These are phyloP conservation scores for Polychaeton citri DNA, from an alignment of 2,329 filamentous ascomycete species.

Conservation along the genomic window DNA sequence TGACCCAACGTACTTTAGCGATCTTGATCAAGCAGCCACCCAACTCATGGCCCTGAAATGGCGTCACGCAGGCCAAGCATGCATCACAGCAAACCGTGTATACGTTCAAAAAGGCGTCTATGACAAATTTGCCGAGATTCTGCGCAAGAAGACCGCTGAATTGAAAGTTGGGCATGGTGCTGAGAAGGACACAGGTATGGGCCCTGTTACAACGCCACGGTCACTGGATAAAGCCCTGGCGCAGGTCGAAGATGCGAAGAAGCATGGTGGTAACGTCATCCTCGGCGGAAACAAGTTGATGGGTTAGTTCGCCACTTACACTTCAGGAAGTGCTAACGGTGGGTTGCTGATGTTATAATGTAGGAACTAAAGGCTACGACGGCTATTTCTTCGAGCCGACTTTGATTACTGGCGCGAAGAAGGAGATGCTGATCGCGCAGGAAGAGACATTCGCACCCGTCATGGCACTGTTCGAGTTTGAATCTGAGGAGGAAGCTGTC, in stretches of 20 bases:
- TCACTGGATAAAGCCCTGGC: conserved; percentile 42
- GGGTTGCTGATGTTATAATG: too few relatives aligned
- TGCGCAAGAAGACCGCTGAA: conserved; percentile 38
- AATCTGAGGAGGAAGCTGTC: conserved; percentile 52
- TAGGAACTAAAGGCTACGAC: conserved; percentile 24
- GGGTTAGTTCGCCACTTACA: too few relatives aligned
- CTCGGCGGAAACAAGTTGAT: conserved; percentile 42
- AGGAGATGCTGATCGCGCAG: conserved; percentile 41
- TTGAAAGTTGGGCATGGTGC: conserved; percentile 51
- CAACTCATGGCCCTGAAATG: conserved; percentile 38
- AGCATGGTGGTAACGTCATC: conserved; percentile 49
- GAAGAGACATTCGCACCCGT: conserved; percentile 57
- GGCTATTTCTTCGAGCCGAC: conserved; percentile 62
- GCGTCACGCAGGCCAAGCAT: conserved; percentile 50
- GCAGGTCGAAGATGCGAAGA: conserved; percentile 48
- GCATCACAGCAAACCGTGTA: conserved; percentile 51
- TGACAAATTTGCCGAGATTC: conserved; percentile 43
- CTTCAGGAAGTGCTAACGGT: too few relatives aligned
- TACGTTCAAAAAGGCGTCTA: conserved; percentile 52
- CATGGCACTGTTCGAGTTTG: conserved; percentile 49
- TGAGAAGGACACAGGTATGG: conserved; percentile 44
- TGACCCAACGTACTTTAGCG: too few relatives aligned
- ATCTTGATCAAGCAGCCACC: conserved; percentile 43
- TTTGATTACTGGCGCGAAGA: conserved; percentile 45
- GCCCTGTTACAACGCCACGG: conserved; percentile 44